Conservation (phyloP, 2,329 filamentous ascomycete genomes). For the Sordariomycetes sp. region DNA sequence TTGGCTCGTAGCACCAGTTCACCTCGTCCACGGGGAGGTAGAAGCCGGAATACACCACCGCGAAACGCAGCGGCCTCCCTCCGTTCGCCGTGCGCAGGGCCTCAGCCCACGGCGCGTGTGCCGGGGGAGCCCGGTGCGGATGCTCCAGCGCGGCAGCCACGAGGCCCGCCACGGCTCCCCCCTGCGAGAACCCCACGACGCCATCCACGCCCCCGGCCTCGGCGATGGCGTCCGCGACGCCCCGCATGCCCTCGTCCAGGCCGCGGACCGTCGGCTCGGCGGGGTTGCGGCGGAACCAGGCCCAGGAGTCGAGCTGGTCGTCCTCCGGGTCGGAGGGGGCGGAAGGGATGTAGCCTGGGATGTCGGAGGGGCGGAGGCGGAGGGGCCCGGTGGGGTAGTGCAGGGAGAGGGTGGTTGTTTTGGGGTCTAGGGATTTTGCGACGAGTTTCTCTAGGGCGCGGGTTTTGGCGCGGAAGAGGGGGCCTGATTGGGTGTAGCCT, state of each 20-base stretch:
- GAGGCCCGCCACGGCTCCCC: slow-evolving; percentile 58
- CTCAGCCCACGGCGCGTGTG: slow-evolving; percentile 25
- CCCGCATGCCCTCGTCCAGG: slow-evolving; percentile 53
- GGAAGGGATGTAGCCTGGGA: slow-evolving; percentile 50
- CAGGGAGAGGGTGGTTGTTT: slow-evolving; percentile 38
- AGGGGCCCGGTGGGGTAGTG: slow-evolving; percentile 59
- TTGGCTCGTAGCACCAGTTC: slow-evolving; percentile 53
- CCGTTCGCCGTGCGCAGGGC: slow-evolving; percentile 35
- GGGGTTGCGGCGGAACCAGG: slow-evolving; percentile 66
- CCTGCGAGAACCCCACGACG: slow-evolving; percentile 73
- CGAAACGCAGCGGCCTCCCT: slow-evolving; percentile 47
- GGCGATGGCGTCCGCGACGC: slow-evolving; percentile 47
- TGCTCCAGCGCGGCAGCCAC: slow-evolving; percentile 59
- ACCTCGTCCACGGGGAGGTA: slow-evolving; percentile 48
- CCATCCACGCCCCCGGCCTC: slow-evolving; percentile 60
- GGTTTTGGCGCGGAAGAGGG: slow-evolving; percentile 77
- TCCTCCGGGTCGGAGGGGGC: slow-evolving; percentile 29
- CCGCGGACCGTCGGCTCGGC: slow-evolving; percentile 24
- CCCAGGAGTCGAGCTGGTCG: slow-evolving; percentile 55
- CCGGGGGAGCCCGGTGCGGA: slow-evolving; percentile 12
- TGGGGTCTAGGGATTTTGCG: slow-evolving; percentile 54
- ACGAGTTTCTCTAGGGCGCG: slow-evolving; percentile 75
- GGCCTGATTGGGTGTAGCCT: slow-evolving; percentile 85
- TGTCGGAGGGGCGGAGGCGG: slow-evolving; percentile 48
- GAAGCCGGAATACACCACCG: slow-evolving; percentile 68